phyloP scores from a whole-genome alignment of 2,329 filamentous ascomycete species.

The Didymella segeticola region DNA sequence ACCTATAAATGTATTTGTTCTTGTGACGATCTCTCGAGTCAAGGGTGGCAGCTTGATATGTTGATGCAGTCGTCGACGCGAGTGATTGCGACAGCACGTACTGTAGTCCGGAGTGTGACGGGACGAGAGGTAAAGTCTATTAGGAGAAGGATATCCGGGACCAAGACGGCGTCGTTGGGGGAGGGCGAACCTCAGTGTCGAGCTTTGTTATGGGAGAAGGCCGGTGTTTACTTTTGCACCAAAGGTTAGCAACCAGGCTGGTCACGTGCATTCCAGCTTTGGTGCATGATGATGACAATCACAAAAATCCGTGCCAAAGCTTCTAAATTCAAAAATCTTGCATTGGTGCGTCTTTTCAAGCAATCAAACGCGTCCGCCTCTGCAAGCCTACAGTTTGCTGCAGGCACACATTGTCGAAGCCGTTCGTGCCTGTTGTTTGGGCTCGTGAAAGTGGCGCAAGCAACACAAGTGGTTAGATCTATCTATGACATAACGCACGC shows the following conservation, averaged over 20 bases:
- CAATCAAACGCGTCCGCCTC: not conserved
- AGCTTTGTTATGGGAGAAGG: constrained; percentile 34
- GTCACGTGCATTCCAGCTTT: constrained; percentile 6
- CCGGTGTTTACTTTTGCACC: constrained; percentile 17
- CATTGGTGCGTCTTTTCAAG: not conserved
- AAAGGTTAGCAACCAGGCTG: not conserved
- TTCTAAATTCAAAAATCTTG: not conserved
- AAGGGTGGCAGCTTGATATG: not conserved
- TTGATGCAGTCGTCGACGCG: constrained; percentile 7
- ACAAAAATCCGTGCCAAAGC: not conserved
- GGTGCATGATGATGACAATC: not conserved
- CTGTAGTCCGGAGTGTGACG: constrained; percentile 12
- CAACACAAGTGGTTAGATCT: constrained; percentile 44
- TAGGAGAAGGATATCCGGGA: constrained; percentile 25
- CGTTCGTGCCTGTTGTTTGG: constrained; percentile 23
- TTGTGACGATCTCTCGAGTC: constrained; percentile 2
- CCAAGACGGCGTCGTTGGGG: constrained; percentile 27
- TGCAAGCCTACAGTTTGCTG: constrained; percentile 8
- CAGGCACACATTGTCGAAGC: constrained; percentile 33
- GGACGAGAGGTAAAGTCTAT: constrained; percentile 19
- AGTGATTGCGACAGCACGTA: constrained; percentile 19
- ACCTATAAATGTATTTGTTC: constrained; percentile 27
- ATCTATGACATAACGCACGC: constrained; percentile 40
- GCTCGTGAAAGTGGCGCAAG: constrained; percentile 40
- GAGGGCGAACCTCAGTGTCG: constrained; percentile 23